A percentile compares a stretch with the other conserved stretches of the same genome.
Evolutionary conservation across 129 eudicot species (phyloP).

Genomic region (Tagetes patula): DNA sequence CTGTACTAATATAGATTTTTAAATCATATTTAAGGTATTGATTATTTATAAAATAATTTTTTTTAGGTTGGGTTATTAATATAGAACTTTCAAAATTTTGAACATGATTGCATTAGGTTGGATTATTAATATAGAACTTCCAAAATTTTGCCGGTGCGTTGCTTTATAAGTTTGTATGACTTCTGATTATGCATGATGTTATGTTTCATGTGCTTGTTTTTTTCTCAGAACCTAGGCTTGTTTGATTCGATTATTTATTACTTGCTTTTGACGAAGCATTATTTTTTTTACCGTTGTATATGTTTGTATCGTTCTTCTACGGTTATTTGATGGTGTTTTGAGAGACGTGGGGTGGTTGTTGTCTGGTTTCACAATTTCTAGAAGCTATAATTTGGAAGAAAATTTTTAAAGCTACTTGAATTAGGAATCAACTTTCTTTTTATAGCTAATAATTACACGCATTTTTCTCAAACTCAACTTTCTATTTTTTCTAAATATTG

Average conservation of each 20-base stretch:
- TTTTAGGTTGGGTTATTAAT: not conserved
- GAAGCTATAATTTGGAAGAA: conserved; percentile 2
- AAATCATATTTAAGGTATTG: not conserved
- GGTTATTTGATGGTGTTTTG: not conserved
- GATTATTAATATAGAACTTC: not conserved
- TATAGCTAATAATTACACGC: not conserved
- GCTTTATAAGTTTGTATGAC: not conserved
- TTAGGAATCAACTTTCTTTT: not conserved
- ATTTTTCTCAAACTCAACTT: not conserved
- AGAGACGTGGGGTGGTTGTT: not conserved
- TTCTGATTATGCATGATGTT: not conserved
- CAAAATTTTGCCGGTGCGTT: not conserved
- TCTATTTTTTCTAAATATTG: conserved; percentile 2
- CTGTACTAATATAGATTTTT: not conserved
- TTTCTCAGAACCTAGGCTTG: not conserved
- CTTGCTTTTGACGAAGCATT: not conserved
- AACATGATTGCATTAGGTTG: not conserved
- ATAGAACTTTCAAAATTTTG: not conserved
- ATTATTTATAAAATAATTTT: not conserved
- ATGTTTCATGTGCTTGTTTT: not conserved
- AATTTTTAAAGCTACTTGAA: not conserved
- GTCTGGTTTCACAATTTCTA: conserved; percentile 7
- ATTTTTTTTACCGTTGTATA: not conserved
- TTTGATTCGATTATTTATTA: not conserved
- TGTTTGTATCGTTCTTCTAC: not conserved